Evolutionary conservation across 129 eudicot species (phyloP), one percentile per base, ranked within the genome.

Genomic region (Tanacetum coccineum): DNA sequence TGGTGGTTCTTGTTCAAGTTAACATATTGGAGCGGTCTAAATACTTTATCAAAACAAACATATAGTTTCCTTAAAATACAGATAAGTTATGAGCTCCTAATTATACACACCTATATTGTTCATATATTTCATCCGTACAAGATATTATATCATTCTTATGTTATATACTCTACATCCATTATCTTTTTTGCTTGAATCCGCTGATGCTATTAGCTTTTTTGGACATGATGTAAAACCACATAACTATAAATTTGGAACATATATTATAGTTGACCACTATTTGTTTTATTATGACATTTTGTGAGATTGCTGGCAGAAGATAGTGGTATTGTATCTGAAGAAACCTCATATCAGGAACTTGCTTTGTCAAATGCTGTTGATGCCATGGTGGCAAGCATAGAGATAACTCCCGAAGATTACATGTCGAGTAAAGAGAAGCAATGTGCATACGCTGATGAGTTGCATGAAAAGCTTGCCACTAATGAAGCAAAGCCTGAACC

Each of bases 281-380:
- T 56, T 1, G 69, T 61, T 59, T 67, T 73, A 18, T 32, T 70
- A 46, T 60, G 62, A 30, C 87, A n/a, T 96, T 87, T 86, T 72
- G 22, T 94, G 65, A 89, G 97, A 70, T 62, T 89, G 64, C 88
- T 94, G 48, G 76, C 87, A 1, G 95, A 82, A 77, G 99, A 89
- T 79, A 74, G 78, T 40, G 77, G 62, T 30, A 80, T 79, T 28
- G 60, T 49, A 60, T 80, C 93, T 72, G 15, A 73, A 63, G 95
- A 88, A 81, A 59, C 52, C 25, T 62, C 74, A 50, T 96, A 94
- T 30, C 77, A 69, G 74, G 95, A 89, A 71, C 83, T 78, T 66
- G 95, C 90, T 55, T 78, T 94, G 62, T 57, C 93, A 21, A 94
- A 89, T 67, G 89, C 87, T 30, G 78, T 94, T 28, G 80, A 82